A percentile compares a stretch with the other conserved stretches of the same genome.
Conservation (phyloP, 768 basidiomycete species). For the Pholiota molesta region DNA sequence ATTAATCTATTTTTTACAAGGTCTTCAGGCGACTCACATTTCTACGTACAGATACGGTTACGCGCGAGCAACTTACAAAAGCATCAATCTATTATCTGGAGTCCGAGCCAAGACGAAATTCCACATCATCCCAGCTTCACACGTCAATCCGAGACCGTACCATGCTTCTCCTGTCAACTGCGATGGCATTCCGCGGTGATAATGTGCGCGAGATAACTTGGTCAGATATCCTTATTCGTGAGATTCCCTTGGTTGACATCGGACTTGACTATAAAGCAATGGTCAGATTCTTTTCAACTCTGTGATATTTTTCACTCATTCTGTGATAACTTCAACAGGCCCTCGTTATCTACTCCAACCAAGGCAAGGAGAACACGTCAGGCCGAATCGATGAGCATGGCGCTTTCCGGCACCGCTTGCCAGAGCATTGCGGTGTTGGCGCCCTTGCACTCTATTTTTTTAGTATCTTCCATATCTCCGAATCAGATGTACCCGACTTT, state of each 20-base stretch:
- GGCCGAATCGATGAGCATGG: conserved; percentile 35
- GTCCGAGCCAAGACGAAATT: neutral
- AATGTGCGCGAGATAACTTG: conserved; percentile 23
- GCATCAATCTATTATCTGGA: conserved; percentile 26
- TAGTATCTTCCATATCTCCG: conserved; percentile 28
- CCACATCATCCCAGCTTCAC: conserved; percentile 13
- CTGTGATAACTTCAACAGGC: too few relatives aligned
- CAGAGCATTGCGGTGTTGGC: conserved; percentile 31
- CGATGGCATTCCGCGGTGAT: conserved; percentile 32
- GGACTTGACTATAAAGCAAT: conserved; percentile 14
- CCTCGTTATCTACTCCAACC: conserved; percentile 27
- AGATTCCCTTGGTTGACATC: conserved; percentile 24
- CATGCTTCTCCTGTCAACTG: conserved; percentile 31
- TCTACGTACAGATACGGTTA: conserved; percentile 27
- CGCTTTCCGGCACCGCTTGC: conserved; percentile 27
- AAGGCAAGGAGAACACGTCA: conserved; percentile 32
- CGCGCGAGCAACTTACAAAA: conserved; percentile 22
- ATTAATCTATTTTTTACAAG: too few relatives aligned
- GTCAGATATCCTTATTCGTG: conserved; percentile 26
- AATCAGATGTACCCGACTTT: conserved; percentile 21
- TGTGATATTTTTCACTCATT: too few relatives aligned
- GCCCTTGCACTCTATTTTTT: conserved; percentile 30
- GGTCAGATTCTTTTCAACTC: too few relatives aligned
- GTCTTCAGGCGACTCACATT: too few relatives aligned
- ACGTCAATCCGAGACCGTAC: conserved; percentile 27